phyloP scores from a whole-genome alignment of 768 basidiomycete species.

The Pulveroboletus frians region DNA sequence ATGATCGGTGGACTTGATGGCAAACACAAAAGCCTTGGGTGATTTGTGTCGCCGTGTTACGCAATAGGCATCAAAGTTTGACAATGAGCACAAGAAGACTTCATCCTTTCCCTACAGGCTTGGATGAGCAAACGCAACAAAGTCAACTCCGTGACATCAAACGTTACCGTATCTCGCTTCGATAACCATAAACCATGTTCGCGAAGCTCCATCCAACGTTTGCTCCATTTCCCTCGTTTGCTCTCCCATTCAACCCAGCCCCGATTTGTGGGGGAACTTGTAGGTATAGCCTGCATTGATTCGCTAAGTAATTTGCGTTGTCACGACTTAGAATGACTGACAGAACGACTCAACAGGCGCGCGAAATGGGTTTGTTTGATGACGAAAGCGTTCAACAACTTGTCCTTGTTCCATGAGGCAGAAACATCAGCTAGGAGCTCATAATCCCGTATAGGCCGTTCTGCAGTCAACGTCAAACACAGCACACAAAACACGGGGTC shows the following conservation, averaged over 20 bases:
- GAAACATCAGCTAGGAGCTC: slow-evolving; percentile 78
- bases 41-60: slow-evolving; percentile 73
- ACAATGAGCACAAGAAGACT: slow-evolving; percentile 72
- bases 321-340: slow-evolving; percentile 33
- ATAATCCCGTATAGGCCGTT: slow-evolving; percentile 85
- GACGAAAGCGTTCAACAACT: slow-evolving; percentile 73
- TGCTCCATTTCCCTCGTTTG: slow-evolving; percentile 94
- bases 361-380: slow-evolving; percentile 71
- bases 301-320: slow-evolving; percentile 39
- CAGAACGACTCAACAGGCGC: slow-evolving; percentile 51
- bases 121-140: slow-evolving; percentile 6
- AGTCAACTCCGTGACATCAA: not conserved
- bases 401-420: slow-evolving; percentile 84
- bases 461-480: slow-evolving; percentile 37
- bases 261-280: slow-evolving; percentile 37
- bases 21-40: slow-evolving; percentile 82
- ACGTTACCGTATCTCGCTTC: slow-evolving; percentile 79
- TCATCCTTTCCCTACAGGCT: slow-evolving; percentile 74
- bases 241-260: slow-evolving; percentile 84
- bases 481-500: not conserved
- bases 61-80: slow-evolving; percentile 84
- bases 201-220: slow-evolving; percentile 82
- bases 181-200: slow-evolving; percentile 84
- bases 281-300: slow-evolving; percentile 45
- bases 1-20: slow-evolving; percentile 85